Base-by-base conservation (phyloP, 106 monocot genomes). In the Allium cepa region DNA sequence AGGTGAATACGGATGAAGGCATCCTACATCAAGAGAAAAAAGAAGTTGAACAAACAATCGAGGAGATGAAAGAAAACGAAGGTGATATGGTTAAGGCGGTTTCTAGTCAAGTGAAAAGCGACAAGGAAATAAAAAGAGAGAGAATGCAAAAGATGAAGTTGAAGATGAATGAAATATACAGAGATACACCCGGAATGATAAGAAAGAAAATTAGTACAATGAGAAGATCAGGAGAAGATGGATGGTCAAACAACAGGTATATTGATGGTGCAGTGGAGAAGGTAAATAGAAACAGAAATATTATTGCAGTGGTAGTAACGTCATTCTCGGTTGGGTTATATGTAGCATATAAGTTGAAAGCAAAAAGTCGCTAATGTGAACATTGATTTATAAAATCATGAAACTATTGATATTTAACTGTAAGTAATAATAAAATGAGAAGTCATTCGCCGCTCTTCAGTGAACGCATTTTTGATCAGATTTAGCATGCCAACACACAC, bases 241-340 rank as follows among this genome's bases (percentile, higher is more conserved):
- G 66, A 7, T 18, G 60, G 22, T 16, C 62, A 27, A 71, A 72
- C 63, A 3, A 49, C 59, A 70, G 55, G 49, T 17, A 61, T 7
- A n/a, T 71, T 16, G 81, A 72, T 26, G 26, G 36, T 46, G 11
- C 73, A 26, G 3, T 75, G 63, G 69, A 76, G 4, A 77, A 60
- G 50, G 13, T 84, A 46, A 57, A 77, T 48, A 68, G 26, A 3
- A 76, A 84, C 70, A 73, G 51, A 63, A 79, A 66, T 68, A 56
- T 64, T 27, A 77, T 84, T 63, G 76, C 66, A 50, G 76, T 79
- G 9, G 79, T 79, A 45, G 65, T 77, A 59, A 49, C 73, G 47
- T 69, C 73, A 14, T 84, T 84, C 50, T 66, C 79, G 12, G 60
- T 73, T 17, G 84, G 79, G 26, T 79, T 76, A 46, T 84, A 61